phyloP scores from a whole-genome alignment of 1,284 basidiomycete species.

The Sphagnurus paluster region DNA sequence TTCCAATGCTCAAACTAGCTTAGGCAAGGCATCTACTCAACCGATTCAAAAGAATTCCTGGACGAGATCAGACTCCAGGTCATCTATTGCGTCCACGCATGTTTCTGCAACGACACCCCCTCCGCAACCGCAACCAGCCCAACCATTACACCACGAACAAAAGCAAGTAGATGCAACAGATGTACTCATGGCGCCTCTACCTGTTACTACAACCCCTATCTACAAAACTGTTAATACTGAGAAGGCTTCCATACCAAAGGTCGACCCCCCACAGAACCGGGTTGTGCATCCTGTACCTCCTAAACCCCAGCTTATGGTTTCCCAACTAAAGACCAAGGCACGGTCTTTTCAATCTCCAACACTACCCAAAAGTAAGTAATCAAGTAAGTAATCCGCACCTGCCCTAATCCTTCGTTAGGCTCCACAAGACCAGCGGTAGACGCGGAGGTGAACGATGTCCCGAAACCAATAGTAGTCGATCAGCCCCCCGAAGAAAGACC shows the following conservation, averaged over 20 bases:
- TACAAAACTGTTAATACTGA: slow-evolving; percentile 1
- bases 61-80: slow-evolving; percentile 34
- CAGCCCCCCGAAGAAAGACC: background rate
- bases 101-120: slow-evolving; percentile 26
- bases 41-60: slow-evolving; percentile 17
- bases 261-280: too few species aligned
- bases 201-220: background rate
- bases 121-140: background rate
- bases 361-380: background rate
- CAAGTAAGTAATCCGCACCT: too few species aligned
- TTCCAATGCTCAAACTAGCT: slow-evolving; percentile 6
- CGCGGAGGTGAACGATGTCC: background rate
- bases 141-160: too few species aligned
- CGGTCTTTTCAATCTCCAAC: background rate
- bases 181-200: too few species aligned
- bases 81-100: slow-evolving; percentile 39
- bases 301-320: background rate
- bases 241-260: slow-evolving; percentile 3
- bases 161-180: too few species aligned
- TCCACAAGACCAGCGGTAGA: background rate
- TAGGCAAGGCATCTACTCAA: slow-evolving; percentile 7
- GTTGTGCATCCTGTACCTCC: background rate
- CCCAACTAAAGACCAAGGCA: background rate
- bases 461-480: background rate
- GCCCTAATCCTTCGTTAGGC: background rate